These are phyloP conservation scores for Thecaphora thlaspeos DNA, from an alignment of 1,284 basidiomycete species.

Conservation along the genomic window DNA sequence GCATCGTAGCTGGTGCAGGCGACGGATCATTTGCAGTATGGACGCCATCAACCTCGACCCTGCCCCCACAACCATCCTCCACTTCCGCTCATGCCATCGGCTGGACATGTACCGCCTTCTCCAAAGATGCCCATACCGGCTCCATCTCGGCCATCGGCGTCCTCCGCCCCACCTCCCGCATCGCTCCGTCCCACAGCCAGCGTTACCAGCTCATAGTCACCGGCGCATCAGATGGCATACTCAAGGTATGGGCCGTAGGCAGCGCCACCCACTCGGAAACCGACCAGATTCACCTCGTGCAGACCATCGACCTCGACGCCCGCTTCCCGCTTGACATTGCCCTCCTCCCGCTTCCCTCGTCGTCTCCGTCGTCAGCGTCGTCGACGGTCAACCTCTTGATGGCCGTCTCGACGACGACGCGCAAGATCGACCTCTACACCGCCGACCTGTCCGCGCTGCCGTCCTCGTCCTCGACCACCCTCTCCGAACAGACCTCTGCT, in stretches of 20 bases:
- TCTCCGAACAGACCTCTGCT: not conserved
- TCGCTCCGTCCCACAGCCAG: too few relatives aligned
- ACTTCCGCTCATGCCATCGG: not conserved
- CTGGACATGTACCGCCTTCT: not conserved
- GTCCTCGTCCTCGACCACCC: not conserved
- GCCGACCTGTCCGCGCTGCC: slow-evolving; percentile 1
- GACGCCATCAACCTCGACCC: not conserved
- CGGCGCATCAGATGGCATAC: slow-evolving; percentile 40
- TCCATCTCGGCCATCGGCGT: slow-evolving; percentile 42
- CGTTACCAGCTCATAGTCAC: slow-evolving; percentile 40
- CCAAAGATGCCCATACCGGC: slow-evolving; percentile 31
- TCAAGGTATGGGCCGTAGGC: slow-evolving; percentile 37
- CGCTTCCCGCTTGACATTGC: slow-evolving; percentile 50
- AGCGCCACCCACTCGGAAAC: not conserved
- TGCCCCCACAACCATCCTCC: not conserved
- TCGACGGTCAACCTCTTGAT: slow-evolving; percentile 18
- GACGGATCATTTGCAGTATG: slow-evolving; percentile 33
- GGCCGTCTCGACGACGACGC: slow-evolving; percentile 48
- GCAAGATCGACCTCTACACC: slow-evolving; percentile 41
- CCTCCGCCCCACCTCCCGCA: slow-evolving; percentile 13
- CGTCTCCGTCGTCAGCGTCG: not conserved
- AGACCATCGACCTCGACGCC: slow-evolving; percentile 36
- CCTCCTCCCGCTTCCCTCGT: slow-evolving; percentile 25
- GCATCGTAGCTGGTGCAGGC: slow-evolving; percentile 35
- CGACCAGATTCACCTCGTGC: slow-evolving; percentile 10